Base-by-base conservation (phyloP, 2,329 filamentous ascomycete species). In the Stagonosporopsis cucurbitacearum region DNA sequence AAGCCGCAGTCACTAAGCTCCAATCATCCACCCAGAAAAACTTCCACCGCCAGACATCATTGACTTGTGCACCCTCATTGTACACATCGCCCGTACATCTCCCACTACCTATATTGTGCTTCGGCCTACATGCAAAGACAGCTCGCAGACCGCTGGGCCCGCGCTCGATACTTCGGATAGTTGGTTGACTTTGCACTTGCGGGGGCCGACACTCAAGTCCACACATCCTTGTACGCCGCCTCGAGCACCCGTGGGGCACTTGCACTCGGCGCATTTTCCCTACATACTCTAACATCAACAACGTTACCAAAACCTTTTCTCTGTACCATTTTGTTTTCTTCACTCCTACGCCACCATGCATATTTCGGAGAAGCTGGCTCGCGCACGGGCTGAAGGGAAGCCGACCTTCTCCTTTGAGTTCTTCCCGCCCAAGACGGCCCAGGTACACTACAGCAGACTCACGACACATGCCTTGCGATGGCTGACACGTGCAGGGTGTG, bases 351-450 rank as follows among this genome's bases (percentile, higher is more conserved):
- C 62, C 84, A 88, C 74, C 63, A 98, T 99, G 94, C 95, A 98
- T 80, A 94, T 99, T 83, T 91, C 89, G 66, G 87, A 95, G 69
- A 97, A 97, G 83, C 84, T 99, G 70, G 82, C 86, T 67, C 89
- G 94, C 68, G 88, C 93, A 77, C 87, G 92, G 78, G 84, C 85
- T 79, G 86, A 88, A 71, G 87, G 88, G 74, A 86, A 89, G 70
- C 89, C 93, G 54, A 95, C 92, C 73, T 97, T 97, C 83, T 99
- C 95, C 57, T 99, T 99, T 81, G 95, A 99, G 78, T 99, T 96
- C 83, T 99, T 99, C 79, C 95, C 95, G 47, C 95, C 95, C 35
- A 99, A 99, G 82, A 99, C 95, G 7, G 90, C 91, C 11, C 91
- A 95, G 75, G 78, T 80, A 75, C 54, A 54, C 37, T 45, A 30